Conservation (phyloP, 441 rosid genomes). For the Croton setiger region DNA sequence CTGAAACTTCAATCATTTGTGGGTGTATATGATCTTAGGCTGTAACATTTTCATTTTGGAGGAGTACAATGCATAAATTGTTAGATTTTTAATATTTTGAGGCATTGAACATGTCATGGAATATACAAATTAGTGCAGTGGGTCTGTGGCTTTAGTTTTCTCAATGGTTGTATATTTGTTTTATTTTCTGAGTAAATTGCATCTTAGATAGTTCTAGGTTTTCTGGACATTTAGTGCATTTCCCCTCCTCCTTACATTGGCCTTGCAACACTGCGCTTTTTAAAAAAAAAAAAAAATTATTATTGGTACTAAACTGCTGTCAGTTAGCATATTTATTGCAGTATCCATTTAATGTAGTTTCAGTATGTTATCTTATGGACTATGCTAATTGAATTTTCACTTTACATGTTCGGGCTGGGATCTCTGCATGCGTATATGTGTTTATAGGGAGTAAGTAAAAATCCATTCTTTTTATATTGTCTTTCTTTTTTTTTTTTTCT, state of each 20-base stretch:
- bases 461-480: conserved; percentile 6
- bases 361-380: not conserved
- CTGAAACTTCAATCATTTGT: not conserved
- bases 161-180: not conserved
- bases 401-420: conserved; percentile 34
- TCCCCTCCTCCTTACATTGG: not conserved
- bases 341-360: not conserved
- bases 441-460: conserved; percentile 69
- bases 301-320: not conserved
- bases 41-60: not conserved
- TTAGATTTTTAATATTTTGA: not conserved
- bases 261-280: not conserved
- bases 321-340: conserved; percentile 2
- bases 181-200: not conserved
- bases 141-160: not conserved
- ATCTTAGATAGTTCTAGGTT: not conserved
- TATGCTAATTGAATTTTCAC: conserved; percentile 27
- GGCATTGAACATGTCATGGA: not conserved
- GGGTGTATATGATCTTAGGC: not conserved
- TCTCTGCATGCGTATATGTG: conserved; percentile 17
- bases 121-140: not conserved
- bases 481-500: conserved; percentile 11
- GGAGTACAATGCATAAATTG: not conserved
- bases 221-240: not conserved
- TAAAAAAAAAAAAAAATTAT: too few species aligned